phyloP scores from a whole-genome alignment of 805 yeast species.

The Metschnikowia gelsemii region DNA sequence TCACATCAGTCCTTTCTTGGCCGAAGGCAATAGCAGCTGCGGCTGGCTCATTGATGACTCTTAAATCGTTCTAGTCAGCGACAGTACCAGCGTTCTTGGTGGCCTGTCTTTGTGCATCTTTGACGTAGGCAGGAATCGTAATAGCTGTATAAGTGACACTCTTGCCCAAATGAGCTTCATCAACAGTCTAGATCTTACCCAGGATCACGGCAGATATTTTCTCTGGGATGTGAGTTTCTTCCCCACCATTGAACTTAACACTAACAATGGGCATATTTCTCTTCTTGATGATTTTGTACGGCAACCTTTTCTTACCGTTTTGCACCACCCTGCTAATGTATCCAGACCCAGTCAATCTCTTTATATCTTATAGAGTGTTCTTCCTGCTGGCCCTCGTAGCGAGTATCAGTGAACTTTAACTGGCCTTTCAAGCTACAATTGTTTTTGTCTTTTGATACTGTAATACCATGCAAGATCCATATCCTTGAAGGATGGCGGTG shows the following conservation, averaged over 20 bases:
- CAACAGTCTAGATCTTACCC: constrained; percentile 68
- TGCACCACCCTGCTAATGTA: constrained; percentile 21
- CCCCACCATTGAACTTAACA: constrained; percentile 82
- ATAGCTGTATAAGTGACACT: constrained; percentile 25
- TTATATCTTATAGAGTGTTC: constrained; percentile 88
- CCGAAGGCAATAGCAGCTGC: constrained; percentile 32
- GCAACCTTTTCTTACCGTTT: constrained; percentile 83
- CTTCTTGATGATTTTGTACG: constrained; percentile 74
- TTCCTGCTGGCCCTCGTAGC: constrained; percentile 87
- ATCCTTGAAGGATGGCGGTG: no score
- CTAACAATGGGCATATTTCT: constrained; percentile 78
- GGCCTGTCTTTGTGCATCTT: constrained; percentile 26
- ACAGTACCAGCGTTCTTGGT: constrained; percentile 25
- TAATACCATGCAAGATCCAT: no score
- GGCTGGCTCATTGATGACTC: constrained; percentile 25
- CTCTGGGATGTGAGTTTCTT: constrained; percentile 87
- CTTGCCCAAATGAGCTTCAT: constrained; percentile 24
- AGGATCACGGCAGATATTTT: constrained; percentile 93
- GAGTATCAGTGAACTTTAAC: no score
- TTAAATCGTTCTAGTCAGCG: constrained; percentile 24
- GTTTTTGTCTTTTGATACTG: no score
- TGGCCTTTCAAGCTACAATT: no score
- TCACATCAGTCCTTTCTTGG: constrained; percentile 25
- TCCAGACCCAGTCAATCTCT: constrained; percentile 92
- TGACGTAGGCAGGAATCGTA: constrained; percentile 25